Base-by-base conservation (phyloP, 1,284 basidiomycete genomes). In the Pterula multifida region DNA sequence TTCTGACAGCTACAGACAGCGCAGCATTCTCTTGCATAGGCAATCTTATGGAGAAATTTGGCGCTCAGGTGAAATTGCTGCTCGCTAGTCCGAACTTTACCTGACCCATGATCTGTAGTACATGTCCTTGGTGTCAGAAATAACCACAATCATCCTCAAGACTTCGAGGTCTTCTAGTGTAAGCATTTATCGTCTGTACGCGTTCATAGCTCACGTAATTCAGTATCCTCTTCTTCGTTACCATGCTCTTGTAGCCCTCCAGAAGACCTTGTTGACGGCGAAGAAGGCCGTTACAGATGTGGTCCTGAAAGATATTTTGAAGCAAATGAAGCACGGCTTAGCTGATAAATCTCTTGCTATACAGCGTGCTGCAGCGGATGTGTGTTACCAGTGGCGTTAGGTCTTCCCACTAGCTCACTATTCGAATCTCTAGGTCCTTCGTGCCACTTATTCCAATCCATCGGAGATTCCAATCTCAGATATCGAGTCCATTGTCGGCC, bases 121-220 rank as follows among this genome's bases (percentile, higher is more conserved):
- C 63, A 97, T 96, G 93, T 95, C 91, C 0, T 85, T 92, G 58
- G 87, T 93, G 79, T 76, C 84, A 44, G 94, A 97, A 61, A 86
- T 94, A 32, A 70, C 79, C 17, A 68, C 73, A 1, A 69, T 79
- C 0, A 72, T 81, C 0, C 63, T 88, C 47, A 88, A 82, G 63
- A 78, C 81, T 0, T 72, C 78, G 54, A 81, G 78, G 54, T 79
- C 81, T 12, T 90, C 86, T 35, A 74, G 69, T 56, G 90, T 90
- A 55, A 48, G 67, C 61, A 19, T 12, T 51, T 35, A n/a, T 36
- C 51, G 28, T 11, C 23, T 12, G 26, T 26, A 32, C 6, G 48
- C 45, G 28, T 25, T 15, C 24, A 21, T 17, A 26, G 6, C 6
- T 47, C 23, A 11, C 46, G 22, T 17, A 51, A 47, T 9, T 49